Conservation (phyloP, 2,329 filamentous ascomycete species). For the Colletotrichum sp. region DNA sequence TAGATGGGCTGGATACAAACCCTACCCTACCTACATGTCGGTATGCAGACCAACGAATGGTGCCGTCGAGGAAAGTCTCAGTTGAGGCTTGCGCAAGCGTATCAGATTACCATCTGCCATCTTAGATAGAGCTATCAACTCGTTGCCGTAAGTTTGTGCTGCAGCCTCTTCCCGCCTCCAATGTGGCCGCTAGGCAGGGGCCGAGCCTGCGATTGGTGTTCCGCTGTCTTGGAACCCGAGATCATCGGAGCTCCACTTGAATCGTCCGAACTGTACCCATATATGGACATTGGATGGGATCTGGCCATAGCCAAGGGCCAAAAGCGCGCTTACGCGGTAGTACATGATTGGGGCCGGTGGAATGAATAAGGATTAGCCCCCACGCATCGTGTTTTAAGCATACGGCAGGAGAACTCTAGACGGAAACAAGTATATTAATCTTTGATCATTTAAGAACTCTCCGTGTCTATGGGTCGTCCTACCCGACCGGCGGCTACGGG, state of each 20-base stretch:
- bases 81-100: not conserved
- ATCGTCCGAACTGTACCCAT: not conserved
- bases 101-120: fast-evolving
- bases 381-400: not conserved
- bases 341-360: not conserved
- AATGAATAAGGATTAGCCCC: not conserved
- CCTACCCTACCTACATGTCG: too few species aligned
- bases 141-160: not conserved
- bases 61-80: too few species aligned
- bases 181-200: not conserved
- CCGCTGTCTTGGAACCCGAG: not conserved
- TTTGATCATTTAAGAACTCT: not conserved
- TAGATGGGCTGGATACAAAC: too few species aligned
- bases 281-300: not conserved
- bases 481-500: not conserved
- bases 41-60: too few species aligned
- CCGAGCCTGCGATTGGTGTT: not conserved
- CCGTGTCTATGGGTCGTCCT: not conserved
- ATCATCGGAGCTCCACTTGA: not conserved
- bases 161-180: not conserved
- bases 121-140: not conserved
- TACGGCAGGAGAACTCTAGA: not conserved
- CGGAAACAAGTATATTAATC: not conserved
- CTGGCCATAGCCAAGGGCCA: not conserved
- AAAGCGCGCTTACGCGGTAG: not conserved